Conservation (phyloP, 2,329 filamentous ascomycete genomes). For the Rhinocladiella similis region DNA sequence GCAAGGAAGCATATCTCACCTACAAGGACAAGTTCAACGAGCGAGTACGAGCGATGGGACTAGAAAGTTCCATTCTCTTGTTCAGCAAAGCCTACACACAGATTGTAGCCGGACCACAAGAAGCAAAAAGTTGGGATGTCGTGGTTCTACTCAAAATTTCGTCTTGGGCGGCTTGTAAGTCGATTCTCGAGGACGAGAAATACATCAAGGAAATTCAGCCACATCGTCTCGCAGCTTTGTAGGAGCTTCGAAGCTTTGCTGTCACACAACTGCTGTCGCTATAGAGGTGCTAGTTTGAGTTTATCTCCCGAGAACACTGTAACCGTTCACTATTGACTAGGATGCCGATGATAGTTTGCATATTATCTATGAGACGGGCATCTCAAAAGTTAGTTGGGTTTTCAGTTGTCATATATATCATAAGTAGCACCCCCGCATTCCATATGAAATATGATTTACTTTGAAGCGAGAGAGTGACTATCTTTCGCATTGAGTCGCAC, state of each 20-base stretch:
- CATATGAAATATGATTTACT: too few species aligned
- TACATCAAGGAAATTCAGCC: slow-evolving; percentile 6
- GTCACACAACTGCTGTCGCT: background rate
- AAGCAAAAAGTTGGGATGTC: slow-evolving; percentile 12
- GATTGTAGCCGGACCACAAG: background rate
- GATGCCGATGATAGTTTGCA: too few species aligned
- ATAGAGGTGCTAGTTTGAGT: background rate
- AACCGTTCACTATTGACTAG: too few species aligned
- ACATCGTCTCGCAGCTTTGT: slow-evolving; percentile 7
- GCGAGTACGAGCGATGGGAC: slow-evolving; percentile 3
- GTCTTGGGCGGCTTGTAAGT: slow-evolving; percentile 4
- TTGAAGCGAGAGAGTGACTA: too few species aligned
- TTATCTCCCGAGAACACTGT: too few species aligned
- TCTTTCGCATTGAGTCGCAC: too few species aligned
- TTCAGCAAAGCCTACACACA: slow-evolving; percentile 8
- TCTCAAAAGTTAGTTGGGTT: too few species aligned
- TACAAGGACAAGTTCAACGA: slow-evolving; percentile 7
- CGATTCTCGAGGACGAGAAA: slow-evolving; percentile 9
- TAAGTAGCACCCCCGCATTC: too few species aligned
- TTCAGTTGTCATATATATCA: too few species aligned
- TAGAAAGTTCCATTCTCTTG: slow-evolving; percentile 2
- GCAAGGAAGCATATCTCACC: slow-evolving; percentile 3
- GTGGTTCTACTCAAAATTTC: slow-evolving; percentile 5
- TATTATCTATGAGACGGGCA: too few species aligned
- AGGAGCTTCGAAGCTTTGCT: slow-evolving; percentile 7